These are phyloP conservation scores for Amylocystis lapponica DNA, from an alignment of 768 basidiomycete genomes.

Conservation along the genomic window DNA sequence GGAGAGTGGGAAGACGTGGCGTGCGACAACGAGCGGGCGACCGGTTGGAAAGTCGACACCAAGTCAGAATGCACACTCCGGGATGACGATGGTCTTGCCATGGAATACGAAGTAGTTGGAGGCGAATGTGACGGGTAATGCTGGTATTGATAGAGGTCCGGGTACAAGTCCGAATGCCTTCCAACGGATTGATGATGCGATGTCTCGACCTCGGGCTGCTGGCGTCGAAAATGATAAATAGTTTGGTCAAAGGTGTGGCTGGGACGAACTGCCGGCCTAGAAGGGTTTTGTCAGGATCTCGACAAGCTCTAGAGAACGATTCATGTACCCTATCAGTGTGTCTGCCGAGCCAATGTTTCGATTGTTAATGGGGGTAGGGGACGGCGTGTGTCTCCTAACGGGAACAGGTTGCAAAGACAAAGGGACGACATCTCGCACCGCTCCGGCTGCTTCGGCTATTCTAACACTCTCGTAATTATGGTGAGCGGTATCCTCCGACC, in stretches of 20 bases:
- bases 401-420: constrained; percentile 15
- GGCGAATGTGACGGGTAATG: neutral
- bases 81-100: constrained; percentile 6
- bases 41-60: constrained; percentile 1
- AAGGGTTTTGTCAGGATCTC: constrained; percentile 4
- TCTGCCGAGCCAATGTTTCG: neutral
- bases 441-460: too few relatives aligned
- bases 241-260: neutral
- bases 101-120: neutral
- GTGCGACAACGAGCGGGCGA: neutral
- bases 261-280: neutral
- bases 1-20: constrained; percentile 6
- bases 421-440: constrained; percentile 15
- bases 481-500: too few relatives aligned
- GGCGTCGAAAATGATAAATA: neutral
- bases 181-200: constrained; percentile 1
- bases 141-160: constrained; percentile 1
- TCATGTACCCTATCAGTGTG: constrained; percentile 1
- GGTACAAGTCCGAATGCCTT: neutral
- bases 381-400: constrained; percentile 17
- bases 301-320: neutral
- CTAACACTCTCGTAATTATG: too few relatives aligned
- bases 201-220: constrained; percentile 1
- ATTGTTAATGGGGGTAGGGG: constrained; percentile 8
- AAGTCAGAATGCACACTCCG: constrained; percentile 8